A percentile compares a stretch with the other conserved stretches of the same genome.
Evolutionary conservation across 768 basidiomycete species (phyloP).

Genomic region (Thelephora ganbajun): DNA sequence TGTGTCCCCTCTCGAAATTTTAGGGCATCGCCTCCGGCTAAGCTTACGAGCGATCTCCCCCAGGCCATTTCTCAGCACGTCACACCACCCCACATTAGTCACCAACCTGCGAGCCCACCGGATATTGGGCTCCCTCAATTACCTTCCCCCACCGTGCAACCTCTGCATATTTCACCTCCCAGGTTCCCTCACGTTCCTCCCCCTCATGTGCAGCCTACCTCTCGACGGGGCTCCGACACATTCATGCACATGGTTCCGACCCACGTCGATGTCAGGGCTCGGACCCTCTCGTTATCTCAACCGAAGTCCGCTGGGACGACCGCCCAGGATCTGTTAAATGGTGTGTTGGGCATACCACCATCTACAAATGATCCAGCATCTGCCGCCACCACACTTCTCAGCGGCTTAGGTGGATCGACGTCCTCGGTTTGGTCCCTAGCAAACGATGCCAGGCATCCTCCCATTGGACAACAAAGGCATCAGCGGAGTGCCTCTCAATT

Average conservation of each 20-base stretch:
- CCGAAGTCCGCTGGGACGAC: slow-evolving; percentile 27
- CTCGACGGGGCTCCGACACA: background rate
- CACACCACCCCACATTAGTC: no score
- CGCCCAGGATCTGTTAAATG: slow-evolving; percentile 53
- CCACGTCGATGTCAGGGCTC: slow-evolving; percentile 12
- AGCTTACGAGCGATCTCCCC: no score
- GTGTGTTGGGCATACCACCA: slow-evolving; percentile 14
- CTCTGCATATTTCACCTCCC: background rate
- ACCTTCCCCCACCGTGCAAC: no score
- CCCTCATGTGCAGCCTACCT: background rate
- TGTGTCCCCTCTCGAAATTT: no score
- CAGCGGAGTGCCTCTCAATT: background rate
- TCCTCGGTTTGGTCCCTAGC: slow-evolving; percentile 60
- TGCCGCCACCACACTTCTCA: slow-evolving; percentile 31
- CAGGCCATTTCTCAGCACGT: no score
- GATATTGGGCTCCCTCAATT: no score
- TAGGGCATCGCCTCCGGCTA: no score
- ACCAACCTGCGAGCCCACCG: no score
- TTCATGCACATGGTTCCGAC: slow-evolving; percentile 11
- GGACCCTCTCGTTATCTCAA: slow-evolving; percentile 12
- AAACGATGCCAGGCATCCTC: slow-evolving; percentile 25
- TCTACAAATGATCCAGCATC: slow-evolving; percentile 12
- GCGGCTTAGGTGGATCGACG: slow-evolving; percentile 30
- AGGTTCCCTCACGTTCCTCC: background rate
- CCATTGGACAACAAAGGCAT: background rate